Base-by-base conservation (phyloP, 306 rosid species). In the Prunus padus region DNA sequence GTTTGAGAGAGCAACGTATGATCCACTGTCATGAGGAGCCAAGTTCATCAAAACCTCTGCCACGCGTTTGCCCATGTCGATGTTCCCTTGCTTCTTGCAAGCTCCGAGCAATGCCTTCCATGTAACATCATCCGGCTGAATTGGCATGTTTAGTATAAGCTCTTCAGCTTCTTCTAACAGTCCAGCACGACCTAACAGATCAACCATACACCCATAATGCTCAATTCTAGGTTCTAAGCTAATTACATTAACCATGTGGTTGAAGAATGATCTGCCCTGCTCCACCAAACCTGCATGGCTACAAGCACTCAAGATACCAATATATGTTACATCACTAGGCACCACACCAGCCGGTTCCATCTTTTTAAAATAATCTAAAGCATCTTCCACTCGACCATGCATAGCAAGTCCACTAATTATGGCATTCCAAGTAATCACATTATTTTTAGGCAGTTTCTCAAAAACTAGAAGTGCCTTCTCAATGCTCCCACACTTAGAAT, bases 91-190 rank as follows among this genome's bases (percentile, higher is more conserved):
- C 82, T 82, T 62, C 84, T 86, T 89, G 79, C 96, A 89, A 71
- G 97, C 90, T 79, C 93, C 88, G 30, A 93, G 92, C 84, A 93
- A 79, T 31, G 97, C 90, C 86, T 91, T 91, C 97, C 98, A 91
- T 70, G 88, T 86, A 42, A 88, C 96, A 79, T 93, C 93, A 73
- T 91, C 92, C 5, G 87, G 69, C 81, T 62, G 76, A 47, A 91
- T 73, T 54, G 93, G 88, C 91, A 93, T 87, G 77, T 82, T 87
- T 66, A 65, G 19, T 71, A 89, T 82, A 66, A 89, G 88, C 76
- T 86, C 80, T 75, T 93, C 86, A 6, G 97, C 92, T 79, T 93
- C 98, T 87, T 91, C 81, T 15, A 93, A 80, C 81, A 72, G 66
- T 19, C 91, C 90, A 0, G 94, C 94, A 25, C 92, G 90, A 25